phyloP scores from a whole-genome alignment of 2,329 filamentous ascomycete genomes.

The Colletotrichum sp. region DNA sequence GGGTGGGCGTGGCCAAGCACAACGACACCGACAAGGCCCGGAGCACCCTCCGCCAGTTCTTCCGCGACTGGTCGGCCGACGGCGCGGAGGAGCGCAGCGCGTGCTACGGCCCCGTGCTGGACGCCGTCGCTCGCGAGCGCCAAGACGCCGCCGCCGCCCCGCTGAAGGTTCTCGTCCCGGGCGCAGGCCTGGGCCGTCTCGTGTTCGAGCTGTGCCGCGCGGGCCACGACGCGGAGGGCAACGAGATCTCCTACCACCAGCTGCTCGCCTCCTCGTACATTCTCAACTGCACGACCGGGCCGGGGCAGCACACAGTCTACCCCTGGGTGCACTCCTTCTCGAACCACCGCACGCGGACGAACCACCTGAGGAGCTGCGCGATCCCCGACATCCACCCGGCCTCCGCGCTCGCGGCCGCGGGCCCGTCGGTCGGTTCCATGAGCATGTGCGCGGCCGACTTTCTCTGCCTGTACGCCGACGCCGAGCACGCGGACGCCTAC shows the following conservation, averaged over 20 bases:
- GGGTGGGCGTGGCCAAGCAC: conserved; percentile 73
- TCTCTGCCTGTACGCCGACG: conserved; percentile 78
- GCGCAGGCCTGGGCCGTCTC: conserved; percentile 85
- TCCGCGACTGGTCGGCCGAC: conserved; percentile 89
- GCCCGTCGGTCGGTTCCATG: conserved; percentile 67
- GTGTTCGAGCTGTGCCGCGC: conserved; percentile 83
- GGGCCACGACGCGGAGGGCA: conserved; percentile 83
- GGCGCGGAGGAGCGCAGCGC: conserved; percentile 76
- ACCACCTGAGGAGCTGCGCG: conserved; percentile 76
- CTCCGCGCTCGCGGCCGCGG: conserved; percentile 49
- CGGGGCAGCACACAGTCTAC: conserved; percentile 73
- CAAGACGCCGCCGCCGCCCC: conserved; percentile 26
- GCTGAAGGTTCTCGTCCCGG: conserved; percentile 80
- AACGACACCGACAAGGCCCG: conserved; percentile 88
- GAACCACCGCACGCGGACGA: conserved; percentile 75
- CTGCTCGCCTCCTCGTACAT: conserved; percentile 84
- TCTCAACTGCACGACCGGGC: conserved; percentile 68
- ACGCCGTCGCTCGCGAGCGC: conserved; percentile 56
- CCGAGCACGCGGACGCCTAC: conserved; percentile 66
- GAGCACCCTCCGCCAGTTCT: conserved; percentile 92
- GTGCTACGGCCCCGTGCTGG: conserved; percentile 77
- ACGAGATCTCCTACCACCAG: conserved; percentile 97
- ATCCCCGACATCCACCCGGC: conserved; percentile 84
- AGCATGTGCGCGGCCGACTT: conserved; percentile 95
- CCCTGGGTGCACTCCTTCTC: conserved; percentile 91